phyloP scores from a whole-genome alignment of 768 basidiomycete species.

The Phlebiopsis gigantea region DNA sequence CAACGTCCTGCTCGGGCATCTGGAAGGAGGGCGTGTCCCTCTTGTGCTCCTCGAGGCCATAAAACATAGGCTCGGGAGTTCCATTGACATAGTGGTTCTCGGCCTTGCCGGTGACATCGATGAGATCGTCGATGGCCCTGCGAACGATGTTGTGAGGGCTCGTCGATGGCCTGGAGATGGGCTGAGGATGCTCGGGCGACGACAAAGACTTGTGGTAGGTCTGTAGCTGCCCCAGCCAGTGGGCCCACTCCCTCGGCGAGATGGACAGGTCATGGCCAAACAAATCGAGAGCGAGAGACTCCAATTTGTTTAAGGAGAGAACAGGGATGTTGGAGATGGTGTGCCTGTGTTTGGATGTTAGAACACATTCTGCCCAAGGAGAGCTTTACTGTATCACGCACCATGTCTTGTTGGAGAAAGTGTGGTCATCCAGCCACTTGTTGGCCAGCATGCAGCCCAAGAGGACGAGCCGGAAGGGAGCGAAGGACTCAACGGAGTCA shows the following conservation, averaged over 20 bases:
- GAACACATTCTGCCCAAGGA: background rate
- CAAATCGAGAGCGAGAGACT: constrained; percentile 65
- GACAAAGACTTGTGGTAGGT: constrained; percentile 61
- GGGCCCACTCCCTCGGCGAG: constrained; percentile 56
- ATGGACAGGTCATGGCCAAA: constrained; percentile 69
- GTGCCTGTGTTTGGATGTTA: constrained; percentile 46
- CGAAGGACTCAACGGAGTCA: constrained; percentile 49
- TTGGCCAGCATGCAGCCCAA: constrained; percentile 84
- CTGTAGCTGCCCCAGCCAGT: constrained; percentile 64
- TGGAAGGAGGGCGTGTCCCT: constrained; percentile 46
- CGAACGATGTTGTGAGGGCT: constrained; percentile 69
- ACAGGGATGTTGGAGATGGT: constrained; percentile 75
- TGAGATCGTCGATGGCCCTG: constrained; percentile 63
- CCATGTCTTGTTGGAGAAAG: constrained; percentile 89
- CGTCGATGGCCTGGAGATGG: constrained; percentile 71
- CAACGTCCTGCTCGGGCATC: constrained; percentile 26
- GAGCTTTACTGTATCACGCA: constrained; percentile 28
- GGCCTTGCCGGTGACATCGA: constrained; percentile 37
- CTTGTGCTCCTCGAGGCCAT: constrained; percentile 64
- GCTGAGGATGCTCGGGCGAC: constrained; percentile 58
- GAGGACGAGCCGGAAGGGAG: constrained; percentile 69
- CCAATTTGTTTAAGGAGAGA: constrained; percentile 62
- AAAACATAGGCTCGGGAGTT: constrained; percentile 61
- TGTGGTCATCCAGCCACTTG: constrained; percentile 87
- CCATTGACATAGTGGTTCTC: constrained; percentile 19